Conservation (phyloP, 805 yeast species). For the Schizosaccharomyces pombe region ASM294v3 CU329670.1:752501-753000, state of each 20-base stretch:
- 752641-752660: too few relatives aligned
- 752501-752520: background rate
- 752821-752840: background rate
- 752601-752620: too few relatives aligned
- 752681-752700: too few relatives aligned
- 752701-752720: too few relatives aligned
- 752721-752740: too few relatives aligned
- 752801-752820: too few relatives aligned
- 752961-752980: background rate
- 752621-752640: too few relatives aligned
- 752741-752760: background rate
- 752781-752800: conserved; percentile 11
- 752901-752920: conserved; percentile 5
- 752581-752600: conserved; percentile 7
- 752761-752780: background rate
- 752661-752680: background rate
- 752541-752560: background rate
- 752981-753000: background rate
- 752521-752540: background rate
- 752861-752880: conserved; percentile 12
- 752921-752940: conserved; percentile 11
- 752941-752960: conserved; percentile 6
- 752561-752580: conserved; percentile 7
- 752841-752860: background rate
- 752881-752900: conserved; percentile 11